Evolutionary conservation across 768 basidiomycete genomes (phyloP).

Genomic region (Dioszegia crocea): DNA sequence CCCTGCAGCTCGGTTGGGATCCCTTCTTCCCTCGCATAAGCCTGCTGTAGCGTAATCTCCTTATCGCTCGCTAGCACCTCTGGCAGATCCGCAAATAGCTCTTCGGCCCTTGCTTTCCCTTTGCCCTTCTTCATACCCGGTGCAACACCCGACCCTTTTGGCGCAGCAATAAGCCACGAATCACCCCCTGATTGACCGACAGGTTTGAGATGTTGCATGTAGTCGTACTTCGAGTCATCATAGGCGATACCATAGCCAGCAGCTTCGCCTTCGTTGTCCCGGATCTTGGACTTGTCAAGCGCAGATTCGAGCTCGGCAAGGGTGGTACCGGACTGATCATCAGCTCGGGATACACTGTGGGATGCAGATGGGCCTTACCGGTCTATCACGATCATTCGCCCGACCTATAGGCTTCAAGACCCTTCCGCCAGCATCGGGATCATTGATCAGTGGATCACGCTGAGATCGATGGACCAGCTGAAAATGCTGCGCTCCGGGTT

Average conservation of each 20-base stretch:
- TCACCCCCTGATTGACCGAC: slow-evolving; percentile 69
- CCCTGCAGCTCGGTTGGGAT: slow-evolving; percentile 79
- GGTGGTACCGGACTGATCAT: slow-evolving; percentile 59
- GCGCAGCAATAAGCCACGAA: slow-evolving; percentile 32
- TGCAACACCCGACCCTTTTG: slow-evolving; percentile 33
- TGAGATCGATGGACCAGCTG: slow-evolving; percentile 96
- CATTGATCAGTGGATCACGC: slow-evolving; percentile 89
- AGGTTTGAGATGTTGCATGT: slow-evolving; percentile 89
- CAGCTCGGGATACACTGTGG: background rate
- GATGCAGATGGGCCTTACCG: slow-evolving; percentile 21
- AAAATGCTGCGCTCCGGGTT: slow-evolving; percentile 84
- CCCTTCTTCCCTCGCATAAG: slow-evolving; percentile 60
- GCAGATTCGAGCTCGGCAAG: slow-evolving; percentile 69
- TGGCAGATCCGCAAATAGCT: slow-evolving; percentile 42
- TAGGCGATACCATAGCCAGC: slow-evolving; percentile 83
- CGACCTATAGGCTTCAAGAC: slow-evolving; percentile 81
- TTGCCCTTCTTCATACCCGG: slow-evolving; percentile 48
- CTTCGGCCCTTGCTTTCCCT: slow-evolving; percentile 52
- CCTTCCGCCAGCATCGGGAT: slow-evolving; percentile 78
- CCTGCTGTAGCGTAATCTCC: slow-evolving; percentile 59
- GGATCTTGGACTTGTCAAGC: slow-evolving; percentile 53
- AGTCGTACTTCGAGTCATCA: slow-evolving; percentile 95
- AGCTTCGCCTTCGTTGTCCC: slow-evolving; percentile 75
- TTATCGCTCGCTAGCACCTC: slow-evolving; percentile 55
- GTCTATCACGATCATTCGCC: slow-evolving; percentile 64